Evolutionary conservation across 2,329 filamentous ascomycete genomes (phyloP).

Genomic region (Pseudohalonectria lignicola): DNA sequence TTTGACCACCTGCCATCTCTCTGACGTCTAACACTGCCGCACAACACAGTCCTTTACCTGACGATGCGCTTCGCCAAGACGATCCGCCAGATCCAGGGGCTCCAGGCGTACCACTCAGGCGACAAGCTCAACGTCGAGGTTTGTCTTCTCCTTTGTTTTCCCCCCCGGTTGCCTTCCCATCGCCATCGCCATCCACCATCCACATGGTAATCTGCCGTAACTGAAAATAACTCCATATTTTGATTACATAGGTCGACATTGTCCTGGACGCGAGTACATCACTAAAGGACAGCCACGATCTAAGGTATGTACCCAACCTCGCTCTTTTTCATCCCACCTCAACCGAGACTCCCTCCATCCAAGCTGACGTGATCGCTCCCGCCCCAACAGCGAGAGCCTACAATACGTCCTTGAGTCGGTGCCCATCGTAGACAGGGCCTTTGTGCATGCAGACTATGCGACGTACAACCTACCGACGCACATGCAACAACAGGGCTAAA

Average conservation of each 20-base stretch:
- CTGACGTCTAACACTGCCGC: too few species aligned
- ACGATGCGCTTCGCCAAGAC: conserved; percentile 89
- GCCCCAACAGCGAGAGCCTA: conserved; percentile 48
- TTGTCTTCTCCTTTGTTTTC: conserved; percentile 15
- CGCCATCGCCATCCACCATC: too few species aligned
- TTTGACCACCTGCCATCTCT: conserved; percentile 3
- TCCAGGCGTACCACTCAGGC: conserved; percentile 76
- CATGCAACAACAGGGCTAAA: conserved; percentile 31
- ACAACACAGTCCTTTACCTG: conserved; percentile 71
- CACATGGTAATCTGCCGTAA: too few species aligned
- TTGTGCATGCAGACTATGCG: conserved; percentile 56
- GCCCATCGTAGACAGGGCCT: conserved; percentile 63
- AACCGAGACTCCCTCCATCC: too few species aligned
- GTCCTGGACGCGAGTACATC: conserved; percentile 68
- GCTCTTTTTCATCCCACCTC: background rate
- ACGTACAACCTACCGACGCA: conserved; percentile 52
- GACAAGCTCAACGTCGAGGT: conserved; percentile 68
- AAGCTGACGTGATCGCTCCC: too few species aligned
- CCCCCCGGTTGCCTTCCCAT: too few species aligned
- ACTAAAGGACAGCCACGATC: conserved; percentile 70
- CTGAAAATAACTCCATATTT: too few species aligned
- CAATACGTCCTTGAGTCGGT: conserved; percentile 81
- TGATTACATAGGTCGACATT: conserved; percentile 68
- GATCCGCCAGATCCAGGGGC: conserved; percentile 74
- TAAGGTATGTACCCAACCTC: conserved; percentile 29